Conservation (phyloP, 148 eudicot species). For the Dianthus caryophyllus region DNA sequence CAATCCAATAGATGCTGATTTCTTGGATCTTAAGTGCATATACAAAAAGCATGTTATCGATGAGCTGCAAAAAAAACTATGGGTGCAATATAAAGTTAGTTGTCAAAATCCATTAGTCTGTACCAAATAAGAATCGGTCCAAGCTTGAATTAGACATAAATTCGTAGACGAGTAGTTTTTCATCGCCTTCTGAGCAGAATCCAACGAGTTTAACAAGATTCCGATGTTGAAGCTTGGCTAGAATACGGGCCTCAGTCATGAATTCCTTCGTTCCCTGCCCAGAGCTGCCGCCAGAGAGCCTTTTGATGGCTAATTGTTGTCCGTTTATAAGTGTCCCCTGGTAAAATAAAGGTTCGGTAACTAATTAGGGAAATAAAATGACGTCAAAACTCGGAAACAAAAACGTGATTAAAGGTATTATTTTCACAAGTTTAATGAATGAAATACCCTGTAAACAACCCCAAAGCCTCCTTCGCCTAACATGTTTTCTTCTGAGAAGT, state of each 20-base stretch:
- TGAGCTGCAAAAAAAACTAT: no score
- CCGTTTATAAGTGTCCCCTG: conserved; percentile 17
- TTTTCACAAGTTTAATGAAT: not conserved
- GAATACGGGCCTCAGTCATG: conserved; percentile 15
- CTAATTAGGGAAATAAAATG: no score
- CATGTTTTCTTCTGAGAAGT: conserved; percentile 22
- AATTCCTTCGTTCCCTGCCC: conserved; percentile 18
- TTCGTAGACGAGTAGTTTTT: conserved; percentile 9
- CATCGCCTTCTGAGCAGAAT: conserved; percentile 3
- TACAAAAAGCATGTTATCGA: no score
- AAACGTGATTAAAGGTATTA: no score
- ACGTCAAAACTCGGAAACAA: no score
- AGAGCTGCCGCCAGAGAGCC: conserved; percentile 2
- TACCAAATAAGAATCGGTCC: conserved; percentile 6
- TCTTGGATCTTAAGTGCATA: conserved; percentile 14
- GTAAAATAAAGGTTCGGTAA: no score
- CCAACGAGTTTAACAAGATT: conserved; percentile 5
- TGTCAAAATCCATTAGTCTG: no score
- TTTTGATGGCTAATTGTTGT: conserved; percentile 13
- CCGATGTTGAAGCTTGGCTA: conserved; percentile 24
- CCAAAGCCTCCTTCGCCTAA: conserved; percentile 32
- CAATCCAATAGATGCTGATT: conserved; percentile 20
- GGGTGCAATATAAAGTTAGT: no score
- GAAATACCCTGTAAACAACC: conserved; percentile 23
- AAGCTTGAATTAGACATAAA: conserved; percentile 5